Base-by-base conservation (phyloP, 2,329 filamentous ascomycete species). In the Zasmidium citrigriseum region DNA sequence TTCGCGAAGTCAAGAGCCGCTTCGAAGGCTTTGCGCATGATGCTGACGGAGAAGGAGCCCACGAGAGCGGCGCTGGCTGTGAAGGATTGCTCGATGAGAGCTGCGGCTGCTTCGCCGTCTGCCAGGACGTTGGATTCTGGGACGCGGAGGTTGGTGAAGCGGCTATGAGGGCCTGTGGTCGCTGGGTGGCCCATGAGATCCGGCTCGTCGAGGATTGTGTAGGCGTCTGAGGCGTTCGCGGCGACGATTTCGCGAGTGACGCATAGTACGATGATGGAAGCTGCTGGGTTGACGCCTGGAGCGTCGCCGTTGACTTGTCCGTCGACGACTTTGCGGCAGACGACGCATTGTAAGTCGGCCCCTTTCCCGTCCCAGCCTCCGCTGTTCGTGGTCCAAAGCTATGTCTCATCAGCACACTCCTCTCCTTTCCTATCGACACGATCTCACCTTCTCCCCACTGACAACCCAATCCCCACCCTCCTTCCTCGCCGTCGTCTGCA, bases 121-220 rank as follows among this genome's bases (percentile, higher is more conserved):
- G 74, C 77, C 9, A 85, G 76, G 0, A 98, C 87, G 77, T 90
- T 93, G 68, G 80, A 79, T 23, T 82, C 85, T 10, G 93, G 93
- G 0, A 98, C 89, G 55, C 93, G 89, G 62, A 97, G 93, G 72
- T 97, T 88, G 56, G 87, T 82, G 78, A 97, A 98, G 38, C 80
- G 84, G 71, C 97, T 86, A 76, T 98, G 93, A 0, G 82, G 80
- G 0, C 81, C 81, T 0, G 77, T 81, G 3, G 75, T 76, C 2
- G 80, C 78, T 4, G 75, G 77, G 59, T 82, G 78, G 2, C 82
- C 82, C 1, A 76, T 68, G 0, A 76, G 77, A 20, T 77, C 70
- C 3, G 78, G 69, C 48, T 85, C 77, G 2, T 72, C 71, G 1
- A 84, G 64, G 1, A 85, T 76, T 29, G 74, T 59, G 67, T 80